Evolutionary conservation across 192 early-diverging fungal genomes (phyloP), one percentile per base, ranked within the genome.

Genomic region (Entomortierella lignicola): DNA sequence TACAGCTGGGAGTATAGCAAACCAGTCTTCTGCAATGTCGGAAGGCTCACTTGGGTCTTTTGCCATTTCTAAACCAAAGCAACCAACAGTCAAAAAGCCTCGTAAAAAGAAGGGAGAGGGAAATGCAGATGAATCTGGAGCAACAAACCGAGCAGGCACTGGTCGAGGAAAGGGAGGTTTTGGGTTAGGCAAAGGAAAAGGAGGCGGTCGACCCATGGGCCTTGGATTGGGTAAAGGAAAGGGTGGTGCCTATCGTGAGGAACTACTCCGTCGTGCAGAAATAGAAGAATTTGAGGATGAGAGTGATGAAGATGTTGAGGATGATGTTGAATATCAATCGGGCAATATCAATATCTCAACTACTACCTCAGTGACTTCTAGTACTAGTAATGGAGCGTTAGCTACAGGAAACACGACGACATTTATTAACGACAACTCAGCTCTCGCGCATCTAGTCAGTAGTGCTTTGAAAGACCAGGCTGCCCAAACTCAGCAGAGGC

Each of bases 201-300:
- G 73, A 23, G 66, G 72, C 3, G 66, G 75, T 20, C 67, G 66
- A 23, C 62, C 65, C 11, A 60, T 79, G 67, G 75, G 62, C 0
- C 62, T 79, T 39, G 75, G 75, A 27, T 60, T 79, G 0, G 75
- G 75, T 4, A 79, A 79, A 29, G 75, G 75, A 15, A 79, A 79
- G 34, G 75, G 75, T 25, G 75, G 75, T 0, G 75, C 75, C n/a
- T 79, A 79, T 51, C 67, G 75, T 8, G 54, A 65, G 39, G 75
- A 79, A 37, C 27, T 79, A 52, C 68, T 73, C 41, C 69, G 72
- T 25, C 63, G 64, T n/a, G 72, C 68, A 8, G 72, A 71, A 58
- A 63, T 71, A 17, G 79, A 72, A 27, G 71, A 72, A 4, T 72
- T 68, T 72, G 79, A 69, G n/a, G 60, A 73, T 8, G 52, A 71